Evolutionary conservation across 768 basidiomycete genomes (phyloP).

Genomic region (Phanerodontia chrysosporium): DNA sequence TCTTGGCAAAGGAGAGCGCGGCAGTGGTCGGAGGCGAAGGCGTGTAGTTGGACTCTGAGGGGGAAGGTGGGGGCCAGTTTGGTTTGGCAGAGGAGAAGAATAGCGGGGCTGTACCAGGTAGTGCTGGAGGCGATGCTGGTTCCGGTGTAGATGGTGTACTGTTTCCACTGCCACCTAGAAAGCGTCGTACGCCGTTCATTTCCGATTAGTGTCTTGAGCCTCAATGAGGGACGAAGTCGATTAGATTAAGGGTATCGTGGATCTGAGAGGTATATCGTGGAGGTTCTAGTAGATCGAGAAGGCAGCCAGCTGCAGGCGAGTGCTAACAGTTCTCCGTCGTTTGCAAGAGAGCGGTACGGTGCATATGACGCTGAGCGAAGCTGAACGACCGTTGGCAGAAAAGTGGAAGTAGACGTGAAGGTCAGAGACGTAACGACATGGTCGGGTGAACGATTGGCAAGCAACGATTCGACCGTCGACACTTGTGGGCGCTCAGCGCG

Average conservation of each 20-base stretch:
- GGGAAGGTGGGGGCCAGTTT: conserved; percentile 19
- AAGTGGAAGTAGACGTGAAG: background rate
- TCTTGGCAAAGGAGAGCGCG: conserved; percentile 50
- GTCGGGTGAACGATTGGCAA: background rate
- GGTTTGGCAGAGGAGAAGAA: conserved; percentile 23
- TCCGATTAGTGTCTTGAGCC: background rate
- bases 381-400: background rate
- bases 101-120: conserved; percentile 18
- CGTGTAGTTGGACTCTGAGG: conserved; percentile 7
- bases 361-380: background rate
- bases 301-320: conserved; percentile 12
- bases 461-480: background rate
- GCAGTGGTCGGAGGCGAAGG: conserved; percentile 36
- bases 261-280: conserved; percentile 10
- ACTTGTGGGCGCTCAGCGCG: background rate
- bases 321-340: background rate
- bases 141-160: conserved; percentile 19
- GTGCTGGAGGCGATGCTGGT: conserved; percentile 45
- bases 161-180: conserved; percentile 18
- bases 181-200: conserved; percentile 32
- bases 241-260: conserved; percentile 14
- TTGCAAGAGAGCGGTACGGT: background rate
- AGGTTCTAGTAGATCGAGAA: background rate
- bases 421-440: background rate
- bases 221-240: background rate